Base-by-base conservation (phyloP, 805 yeast species). In the Yarrowia sp. region DNA sequence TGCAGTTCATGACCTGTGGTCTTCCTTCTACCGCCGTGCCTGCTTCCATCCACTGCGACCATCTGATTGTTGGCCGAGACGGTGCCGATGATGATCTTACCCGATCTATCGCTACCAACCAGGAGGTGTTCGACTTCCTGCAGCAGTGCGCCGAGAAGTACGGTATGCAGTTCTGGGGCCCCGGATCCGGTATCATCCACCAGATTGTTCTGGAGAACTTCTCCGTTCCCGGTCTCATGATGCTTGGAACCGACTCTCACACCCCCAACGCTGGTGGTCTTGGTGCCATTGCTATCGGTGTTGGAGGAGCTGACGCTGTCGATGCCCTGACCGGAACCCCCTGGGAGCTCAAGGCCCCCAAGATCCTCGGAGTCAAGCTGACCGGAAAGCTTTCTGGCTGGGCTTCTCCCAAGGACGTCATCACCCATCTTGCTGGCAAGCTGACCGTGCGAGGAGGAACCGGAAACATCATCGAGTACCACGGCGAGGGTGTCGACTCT, bases 221-320 rank as follows among this genome's bases (percentile, higher is more conserved):
- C 77, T 88, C 96, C 66, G 95, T 91, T 71, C 99, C 99, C 66
- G 99, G 99, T 73, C 83, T 90, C 68, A 86, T 95, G 90, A 89
- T 95, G 92, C 83, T 95, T 67, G 99, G 99, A 71, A 95, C 99
- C 43, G 99, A 95, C 78, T 92, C 98, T 1, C 99, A 95, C 77
- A 95, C 99, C 56, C 99, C 99, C 56, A 95, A 95, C 73, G 99
- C 99, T 32, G 99, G 99, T 80, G 99, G 99, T 70, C 81, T 95
- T 68, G 99, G 99, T 76, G 97, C 96, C 70, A 87, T 93, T 70
- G 98, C 99, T 72, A 95, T 95, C 75, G 99, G 99, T 80, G 99
- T 95, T 43, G 99, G 99, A 79, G 99, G 99, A 82, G 99, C 99
- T 65, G 99, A 95, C 79, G 99, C 99, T 43, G 99, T 95, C 65